Percentiles rank a stretch among this genome's conserved stretches.
These are phyloP conservation scores for Diaporthe sp. DNA, from an alignment of 2,329 filamentous ascomycete genomes.

Conservation along the genomic window DNA sequence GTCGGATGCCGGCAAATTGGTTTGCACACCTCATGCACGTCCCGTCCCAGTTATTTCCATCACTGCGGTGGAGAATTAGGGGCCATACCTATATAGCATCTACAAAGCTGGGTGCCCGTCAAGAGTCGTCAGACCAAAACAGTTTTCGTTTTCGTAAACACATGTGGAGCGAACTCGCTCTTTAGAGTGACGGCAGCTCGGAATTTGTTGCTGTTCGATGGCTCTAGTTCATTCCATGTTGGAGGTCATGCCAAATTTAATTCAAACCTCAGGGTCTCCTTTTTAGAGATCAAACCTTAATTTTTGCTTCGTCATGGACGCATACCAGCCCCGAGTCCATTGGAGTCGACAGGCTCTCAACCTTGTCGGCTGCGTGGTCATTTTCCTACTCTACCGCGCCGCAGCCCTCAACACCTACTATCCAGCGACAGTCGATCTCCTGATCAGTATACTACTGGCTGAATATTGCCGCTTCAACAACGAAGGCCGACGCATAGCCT, in stretches of 20 bases:
- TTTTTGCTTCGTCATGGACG: neutral
- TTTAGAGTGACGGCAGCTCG: neutral
- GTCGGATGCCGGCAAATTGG: neutral
- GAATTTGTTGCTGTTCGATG: neutral
- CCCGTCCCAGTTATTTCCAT: neutral
- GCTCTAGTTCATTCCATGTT: neutral
- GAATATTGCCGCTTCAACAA: constrained; percentile 43
- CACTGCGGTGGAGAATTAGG: neutral
- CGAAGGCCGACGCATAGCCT: constrained; percentile 38
- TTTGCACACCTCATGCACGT: neutral
- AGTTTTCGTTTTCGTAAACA: neutral
- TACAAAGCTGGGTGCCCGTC: neutral
- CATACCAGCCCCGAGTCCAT: neutral
- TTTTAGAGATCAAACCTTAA: neutral
- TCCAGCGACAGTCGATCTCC: constrained; percentile 42
- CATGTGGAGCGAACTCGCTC: neutral
- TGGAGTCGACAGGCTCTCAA: constrained; percentile 40
- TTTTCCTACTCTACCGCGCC: constrained; percentile 39
- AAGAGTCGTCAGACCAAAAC: neutral
- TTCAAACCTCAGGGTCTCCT: neutral
- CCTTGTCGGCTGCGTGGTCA: constrained; percentile 41
- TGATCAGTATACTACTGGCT: constrained; percentile 42
- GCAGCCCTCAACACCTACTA: constrained; percentile 40
- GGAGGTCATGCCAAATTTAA: neutral
- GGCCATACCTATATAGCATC: neutral